Evolutionary conservation across 2,329 filamentous ascomycete genomes (phyloP).

Genomic region (Pseudogymnoascus verrucosus): DNA sequence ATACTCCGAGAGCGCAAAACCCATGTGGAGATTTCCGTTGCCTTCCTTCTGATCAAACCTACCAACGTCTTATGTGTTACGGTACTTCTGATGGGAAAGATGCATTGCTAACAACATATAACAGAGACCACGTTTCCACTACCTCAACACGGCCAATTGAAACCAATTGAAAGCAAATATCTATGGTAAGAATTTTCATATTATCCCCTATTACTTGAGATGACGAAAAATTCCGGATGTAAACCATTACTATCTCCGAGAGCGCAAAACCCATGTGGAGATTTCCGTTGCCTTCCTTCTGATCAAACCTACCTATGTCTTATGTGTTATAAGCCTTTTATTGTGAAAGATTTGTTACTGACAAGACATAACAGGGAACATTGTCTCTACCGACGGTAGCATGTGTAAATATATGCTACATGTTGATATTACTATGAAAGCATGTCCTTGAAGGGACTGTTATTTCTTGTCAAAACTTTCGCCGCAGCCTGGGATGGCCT

Average conservation of each 20-base stretch:
- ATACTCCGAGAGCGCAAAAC: slow-evolving; percentile 84
- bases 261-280: slow-evolving; percentile 93
- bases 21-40: slow-evolving; percentile 98
- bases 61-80: slow-evolving; percentile 9
- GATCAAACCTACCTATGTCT: slow-evolving; percentile 39
- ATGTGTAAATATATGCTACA: slow-evolving; percentile 8
- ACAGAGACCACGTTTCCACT: not conserved
- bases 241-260: slow-evolving; percentile 75
- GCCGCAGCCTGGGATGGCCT: slow-evolving; percentile 18
- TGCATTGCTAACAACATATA: not conserved
- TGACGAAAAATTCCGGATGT: slow-evolving; percentile 99
- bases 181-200: not conserved
- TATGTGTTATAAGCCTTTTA: not conserved
- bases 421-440: slow-evolving; percentile 38
- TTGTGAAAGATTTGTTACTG: not conserved
- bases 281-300: slow-evolving; percentile 99
- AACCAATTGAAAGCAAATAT: not conserved
- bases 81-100: not conserved
- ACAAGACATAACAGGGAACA: not conserved
- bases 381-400: not conserved
- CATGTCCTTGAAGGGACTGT: slow-evolving; percentile 49
- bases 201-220: slow-evolving; percentile 31
- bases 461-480: slow-evolving; percentile 20
- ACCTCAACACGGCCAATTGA: not conserved
- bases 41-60: slow-evolving; percentile 91